These are phyloP conservation scores for Salvia miltiorrhiza DNA, from an alignment of 257 asterid species.

Conservation along the genomic window DNA sequence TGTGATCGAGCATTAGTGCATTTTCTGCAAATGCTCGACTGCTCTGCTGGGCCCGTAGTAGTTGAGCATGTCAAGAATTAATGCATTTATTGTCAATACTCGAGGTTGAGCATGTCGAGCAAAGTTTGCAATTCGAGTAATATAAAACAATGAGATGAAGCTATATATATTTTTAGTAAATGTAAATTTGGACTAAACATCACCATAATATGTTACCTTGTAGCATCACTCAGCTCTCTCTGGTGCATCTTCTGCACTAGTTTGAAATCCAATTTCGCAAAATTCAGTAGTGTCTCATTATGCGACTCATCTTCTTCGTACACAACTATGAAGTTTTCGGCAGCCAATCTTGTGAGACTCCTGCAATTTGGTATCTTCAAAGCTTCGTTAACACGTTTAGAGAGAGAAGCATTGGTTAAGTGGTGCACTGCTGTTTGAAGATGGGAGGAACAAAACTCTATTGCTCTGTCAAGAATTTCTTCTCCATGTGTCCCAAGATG, in stretches of 20 bases:
- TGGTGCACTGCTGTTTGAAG: neutral
- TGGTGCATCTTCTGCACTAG: neutral
- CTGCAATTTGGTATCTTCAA: neutral
- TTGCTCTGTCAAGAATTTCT: constrained; percentile 2
- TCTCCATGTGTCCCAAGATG: neutral
- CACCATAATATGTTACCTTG: too few species aligned
- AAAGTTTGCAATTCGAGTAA: too few species aligned
- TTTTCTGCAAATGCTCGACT: too few species aligned
- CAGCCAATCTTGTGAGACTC: neutral
- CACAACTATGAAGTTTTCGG: neutral
- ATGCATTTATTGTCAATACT: too few species aligned
- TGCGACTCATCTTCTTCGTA: neutral
- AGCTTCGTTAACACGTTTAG: neutral
- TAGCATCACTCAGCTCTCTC: neutral
- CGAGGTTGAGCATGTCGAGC: too few species aligned
- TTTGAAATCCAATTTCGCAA: constrained; percentile 5
- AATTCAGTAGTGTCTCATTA: neutral
- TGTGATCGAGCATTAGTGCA: too few species aligned
- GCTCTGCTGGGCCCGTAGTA: too few species aligned
- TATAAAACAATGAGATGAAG: too few species aligned
- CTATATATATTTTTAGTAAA: too few species aligned
- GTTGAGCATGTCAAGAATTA: too few species aligned
- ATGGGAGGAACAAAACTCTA: neutral
- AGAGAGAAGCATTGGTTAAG: neutral
- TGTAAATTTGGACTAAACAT: too few species aligned